phyloP scores from a whole-genome alignment of 805 yeast species.

The Candida broadrunensis region DNA sequence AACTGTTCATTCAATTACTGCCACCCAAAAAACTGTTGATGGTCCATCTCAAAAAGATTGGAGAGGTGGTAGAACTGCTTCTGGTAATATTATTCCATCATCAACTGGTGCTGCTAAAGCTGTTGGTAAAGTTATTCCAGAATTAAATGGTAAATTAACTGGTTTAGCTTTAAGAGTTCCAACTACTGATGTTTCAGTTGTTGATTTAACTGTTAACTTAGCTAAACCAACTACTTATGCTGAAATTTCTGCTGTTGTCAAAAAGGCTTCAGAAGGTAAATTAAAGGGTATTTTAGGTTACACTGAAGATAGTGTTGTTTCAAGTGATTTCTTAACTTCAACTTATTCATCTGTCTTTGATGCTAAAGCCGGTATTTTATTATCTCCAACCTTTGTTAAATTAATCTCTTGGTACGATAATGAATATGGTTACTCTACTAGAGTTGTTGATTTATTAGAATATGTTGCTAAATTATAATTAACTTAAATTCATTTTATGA shows the following conservation, averaged over 20 bases:
- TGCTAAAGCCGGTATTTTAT: constrained; percentile 84
- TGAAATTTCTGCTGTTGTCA: constrained; percentile 73
- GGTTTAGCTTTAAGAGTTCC: constrained; percentile 95
- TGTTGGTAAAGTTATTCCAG: constrained; percentile 92
- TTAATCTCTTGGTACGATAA: constrained; percentile 93
- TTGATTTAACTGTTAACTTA: constrained; percentile 84
- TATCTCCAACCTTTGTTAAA: constrained; percentile 87
- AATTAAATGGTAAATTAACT: constrained; percentile 86
- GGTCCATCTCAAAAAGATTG: constrained; percentile 98
- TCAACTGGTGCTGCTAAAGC: constrained; percentile 98
- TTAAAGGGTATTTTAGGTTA: constrained; percentile 83
- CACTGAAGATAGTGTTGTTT: constrained; percentile 91
- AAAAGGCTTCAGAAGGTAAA: constrained; percentile 73
- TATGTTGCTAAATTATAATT: constrained; percentile 64
- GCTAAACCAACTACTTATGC: constrained; percentile 75
- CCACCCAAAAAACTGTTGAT: constrained; percentile 94
- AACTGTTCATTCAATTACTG: constrained; percentile 94
- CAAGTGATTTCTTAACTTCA: constrained; percentile 85
- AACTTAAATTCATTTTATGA: no score
- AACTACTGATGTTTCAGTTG: constrained; percentile 90
- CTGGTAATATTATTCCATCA: constrained; percentile 92
- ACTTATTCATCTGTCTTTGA: constrained; percentile 85
- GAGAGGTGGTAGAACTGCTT: constrained; percentile 98
- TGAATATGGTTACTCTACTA: constrained; percentile 94
- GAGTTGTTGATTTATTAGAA: constrained; percentile 88